Conservation (phyloP, 257 asterid genomes). For the Fraxinus excelsior region DNA sequence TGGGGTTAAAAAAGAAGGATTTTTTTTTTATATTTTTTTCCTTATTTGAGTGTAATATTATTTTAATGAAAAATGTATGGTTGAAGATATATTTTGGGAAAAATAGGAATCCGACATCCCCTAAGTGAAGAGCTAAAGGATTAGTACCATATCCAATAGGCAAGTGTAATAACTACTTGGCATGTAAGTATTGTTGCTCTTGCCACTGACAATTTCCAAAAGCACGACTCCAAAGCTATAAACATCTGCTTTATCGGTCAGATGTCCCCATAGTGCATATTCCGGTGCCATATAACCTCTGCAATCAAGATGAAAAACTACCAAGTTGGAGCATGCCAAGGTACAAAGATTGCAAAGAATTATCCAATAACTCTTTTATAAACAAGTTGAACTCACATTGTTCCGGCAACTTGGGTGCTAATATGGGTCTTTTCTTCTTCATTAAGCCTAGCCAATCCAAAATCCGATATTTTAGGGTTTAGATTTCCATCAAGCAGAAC, state of each 20-base stretch:
- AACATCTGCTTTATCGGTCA: conserved; percentile 83
- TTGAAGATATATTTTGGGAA: no score
- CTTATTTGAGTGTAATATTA: no score
- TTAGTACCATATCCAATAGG: conserved; percentile 82
- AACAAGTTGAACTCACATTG: conserved; percentile 57
- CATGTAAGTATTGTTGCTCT: conserved; percentile 71
- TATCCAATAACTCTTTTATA: background rate
- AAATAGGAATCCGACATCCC: no score
- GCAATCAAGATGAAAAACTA: conserved; percentile 25
- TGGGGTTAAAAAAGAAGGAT: no score
- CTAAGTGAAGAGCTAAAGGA: background rate
- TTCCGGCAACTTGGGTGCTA: conserved; percentile 90
- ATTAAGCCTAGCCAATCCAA: conserved; percentile 84
- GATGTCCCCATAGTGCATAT: conserved; percentile 85
- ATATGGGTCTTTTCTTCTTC: conserved; percentile 83
- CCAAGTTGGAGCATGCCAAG: background rate
- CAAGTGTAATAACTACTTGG: conserved; percentile 67
- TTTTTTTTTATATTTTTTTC: no score
- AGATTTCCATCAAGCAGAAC: conserved; percentile 76
- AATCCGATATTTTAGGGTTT: conserved; percentile 84
- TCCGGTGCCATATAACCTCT: conserved; percentile 98
- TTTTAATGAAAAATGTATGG: no score
- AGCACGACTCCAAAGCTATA: conserved; percentile 87
- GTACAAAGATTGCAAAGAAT: background rate
- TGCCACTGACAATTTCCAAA: conserved; percentile 79